Conservation (phyloP, 2,329 filamentous ascomycete species). For the Fusarium sororula region DNA sequence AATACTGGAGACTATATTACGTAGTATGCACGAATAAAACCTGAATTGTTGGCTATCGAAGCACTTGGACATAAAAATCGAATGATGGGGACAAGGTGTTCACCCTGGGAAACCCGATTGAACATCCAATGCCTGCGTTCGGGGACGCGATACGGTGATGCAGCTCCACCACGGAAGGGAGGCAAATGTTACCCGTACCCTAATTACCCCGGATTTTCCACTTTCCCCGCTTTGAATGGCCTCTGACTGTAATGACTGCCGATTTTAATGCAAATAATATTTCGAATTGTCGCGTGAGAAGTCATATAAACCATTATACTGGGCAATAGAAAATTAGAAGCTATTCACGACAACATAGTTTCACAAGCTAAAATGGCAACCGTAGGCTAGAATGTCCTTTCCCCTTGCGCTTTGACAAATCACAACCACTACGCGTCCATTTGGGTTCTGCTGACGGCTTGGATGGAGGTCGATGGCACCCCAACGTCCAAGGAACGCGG, state of each 20-base stretch:
- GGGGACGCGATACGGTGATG: conserved; percentile 1
- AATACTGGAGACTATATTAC: neutral
- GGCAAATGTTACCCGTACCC: conserved; percentile 32
- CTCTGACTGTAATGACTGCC: conserved; percentile 27
- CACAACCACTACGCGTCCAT: conserved; percentile 23
- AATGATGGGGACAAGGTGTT: conserved; percentile 12
- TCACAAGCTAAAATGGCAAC: neutral
- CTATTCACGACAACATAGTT: neutral
- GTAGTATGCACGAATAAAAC: neutral
- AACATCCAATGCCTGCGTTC: conserved; percentile 3
- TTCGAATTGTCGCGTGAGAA: conserved; percentile 18
- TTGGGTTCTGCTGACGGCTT: conserved; percentile 30
- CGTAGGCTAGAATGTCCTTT: conserved; percentile 4
- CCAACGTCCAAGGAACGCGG: conserved; percentile 18
- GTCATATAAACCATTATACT: neutral
- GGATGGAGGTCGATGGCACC: conserved; percentile 14
- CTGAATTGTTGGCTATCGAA: conserved; percentile 14
- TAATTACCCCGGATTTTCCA: conserved; percentile 45
- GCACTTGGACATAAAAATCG: conserved; percentile 24
- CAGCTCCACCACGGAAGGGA: conserved; percentile 36
- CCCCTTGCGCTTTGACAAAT: conserved; percentile 35
- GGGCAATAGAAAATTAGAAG: neutral
- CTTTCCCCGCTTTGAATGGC: conserved; percentile 29
- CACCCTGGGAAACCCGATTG: conserved; percentile 9
- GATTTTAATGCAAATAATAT: conserved; percentile 11